Evolutionary conservation across 164 flowering plant species (phyloP), one percentile per base, ranked within the genome.

Genomic region (Aristolochia contorta): DNA sequence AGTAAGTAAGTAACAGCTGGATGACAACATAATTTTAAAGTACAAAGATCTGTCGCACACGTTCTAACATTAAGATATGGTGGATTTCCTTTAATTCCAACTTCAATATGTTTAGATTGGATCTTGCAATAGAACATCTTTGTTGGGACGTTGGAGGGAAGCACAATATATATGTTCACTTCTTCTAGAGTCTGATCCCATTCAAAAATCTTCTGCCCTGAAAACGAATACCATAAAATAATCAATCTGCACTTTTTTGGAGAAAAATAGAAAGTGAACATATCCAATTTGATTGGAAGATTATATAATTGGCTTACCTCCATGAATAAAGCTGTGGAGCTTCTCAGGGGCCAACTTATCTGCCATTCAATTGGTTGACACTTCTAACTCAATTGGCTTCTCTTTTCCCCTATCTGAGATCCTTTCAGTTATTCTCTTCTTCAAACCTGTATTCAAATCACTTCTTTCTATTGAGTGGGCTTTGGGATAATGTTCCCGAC

Each of bases 261-360:
- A 3, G 43, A 37, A 37, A 37, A 37, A 37, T 10, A 37, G 43
- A 37, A 37, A 37, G 43, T 37, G 3, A 27, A 27, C 30, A 27
- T 37, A 37, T 37, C 43, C 43, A 37, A 37, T 37, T 37, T 37
- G 3, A 37, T 37, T 10, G 4, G 18, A 33, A 54, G 24, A 21
- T 12, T 15, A 25, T 14, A 50, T 14, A 51, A 32, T 0, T 6
- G 21, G 52, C 47, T 54, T 65, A 78, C 85, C 81, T 25, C 69
- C 72, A 58, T 86, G 91, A 53, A 80, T 2, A 73, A 83, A 86
- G 70, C 71, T 67, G 69, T 84, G 93, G 6, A 85, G 86, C 69
- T 83, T 84, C 67, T 89, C 96, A 2, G 96, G 93, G 30, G 91
- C 96, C 74, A 89, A 74, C 63, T 86, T 86, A 75, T 89, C 96